These are phyloP conservation scores for Pythium chondricola DNA, from an alignment of 352 stramenopile species.

Conservation along the genomic window DNA sequence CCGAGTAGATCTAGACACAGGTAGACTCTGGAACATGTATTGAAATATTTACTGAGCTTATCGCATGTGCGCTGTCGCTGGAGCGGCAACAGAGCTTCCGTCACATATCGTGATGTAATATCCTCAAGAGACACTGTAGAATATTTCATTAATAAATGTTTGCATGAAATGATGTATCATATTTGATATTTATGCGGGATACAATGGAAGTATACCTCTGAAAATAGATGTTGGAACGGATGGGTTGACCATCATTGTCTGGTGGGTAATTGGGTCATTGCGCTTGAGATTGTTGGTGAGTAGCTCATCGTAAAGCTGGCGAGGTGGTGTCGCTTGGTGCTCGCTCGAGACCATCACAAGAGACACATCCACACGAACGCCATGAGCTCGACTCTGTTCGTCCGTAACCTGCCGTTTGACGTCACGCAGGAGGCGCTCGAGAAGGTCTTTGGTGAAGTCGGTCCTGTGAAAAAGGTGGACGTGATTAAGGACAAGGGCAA, in stretches of 20 bases:
- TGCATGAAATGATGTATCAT: too few species aligned
- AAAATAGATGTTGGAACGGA: not conserved
- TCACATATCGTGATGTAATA: too few species aligned
- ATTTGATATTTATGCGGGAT: too few species aligned
- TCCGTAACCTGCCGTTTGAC: conserved; percentile 83
- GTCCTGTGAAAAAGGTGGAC: conserved; percentile 81
- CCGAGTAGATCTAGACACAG: conserved; percentile 1
- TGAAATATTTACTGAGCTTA: too few species aligned
- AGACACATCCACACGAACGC: not conserved
- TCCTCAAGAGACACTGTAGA: conserved; percentile 10
- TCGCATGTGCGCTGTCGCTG: too few species aligned
- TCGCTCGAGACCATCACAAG: not conserved
- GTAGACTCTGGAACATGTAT: not conserved
- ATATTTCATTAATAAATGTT: too few species aligned
- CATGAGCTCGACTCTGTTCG: conserved; percentile 63
- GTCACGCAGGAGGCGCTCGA: conserved; percentile 83
- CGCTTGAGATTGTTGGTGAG: conserved; percentile 14
- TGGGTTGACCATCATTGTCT: conserved; percentile 14
- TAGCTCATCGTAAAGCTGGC: conserved; percentile 8
- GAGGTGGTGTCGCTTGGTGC: conserved; percentile 9
- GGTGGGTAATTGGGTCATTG: conserved; percentile 18
- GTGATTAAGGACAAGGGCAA: conserved; percentile 88
- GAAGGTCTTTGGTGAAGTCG: conserved; percentile 75
- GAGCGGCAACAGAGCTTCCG: too few species aligned
- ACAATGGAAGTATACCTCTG: conserved; percentile 1